phyloP scores from a whole-genome alignment of 257 asterid species.

The Capsicum rhomboideum region DNA sequence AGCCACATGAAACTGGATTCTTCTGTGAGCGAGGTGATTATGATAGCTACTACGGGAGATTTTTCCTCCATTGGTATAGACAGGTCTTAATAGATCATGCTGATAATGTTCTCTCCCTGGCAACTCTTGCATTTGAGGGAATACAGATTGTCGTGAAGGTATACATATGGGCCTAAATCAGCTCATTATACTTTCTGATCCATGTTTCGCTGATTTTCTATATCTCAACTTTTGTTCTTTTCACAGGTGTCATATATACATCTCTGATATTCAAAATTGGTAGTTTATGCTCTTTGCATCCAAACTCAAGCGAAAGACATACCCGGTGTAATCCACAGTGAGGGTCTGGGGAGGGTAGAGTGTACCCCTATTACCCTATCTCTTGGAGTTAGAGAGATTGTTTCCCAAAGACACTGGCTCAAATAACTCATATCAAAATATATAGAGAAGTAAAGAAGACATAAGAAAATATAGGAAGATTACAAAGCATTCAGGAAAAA shows the following conservation, averaged over 20 bases:
- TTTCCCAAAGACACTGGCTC: too few relatives aligned
- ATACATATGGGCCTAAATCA: conserved; percentile 7
- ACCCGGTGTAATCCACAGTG: too few relatives aligned
- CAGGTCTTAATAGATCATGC: conserved; percentile 56
- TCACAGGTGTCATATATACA: not conserved
- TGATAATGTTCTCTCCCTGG: conserved; percentile 51
- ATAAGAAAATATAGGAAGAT: too few relatives aligned
- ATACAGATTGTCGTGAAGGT: conserved; percentile 53
- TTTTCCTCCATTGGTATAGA: conserved; percentile 60
- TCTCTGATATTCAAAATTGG: not conserved
- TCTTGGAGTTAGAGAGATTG: too few relatives aligned
- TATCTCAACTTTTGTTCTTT: not conserved
- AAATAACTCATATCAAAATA: too few relatives aligned
- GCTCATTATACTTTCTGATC: not conserved
- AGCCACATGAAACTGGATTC: conserved; percentile 67
- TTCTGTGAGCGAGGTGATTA: conserved; percentile 67
- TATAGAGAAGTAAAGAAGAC: too few relatives aligned
- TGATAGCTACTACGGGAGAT: conserved; percentile 60
- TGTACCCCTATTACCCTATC: too few relatives aligned
- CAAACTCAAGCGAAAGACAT: not conserved
- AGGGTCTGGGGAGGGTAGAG: too few relatives aligned
- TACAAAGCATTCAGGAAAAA: too few relatives aligned
- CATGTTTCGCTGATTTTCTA: not conserved
- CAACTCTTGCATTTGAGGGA: conserved; percentile 53
- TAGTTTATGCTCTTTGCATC: not conserved